These are phyloP conservation scores for Phytophthora meadii DNA, from an alignment of 352 stramenopile genomes.

Conservation along the genomic window DNA sequence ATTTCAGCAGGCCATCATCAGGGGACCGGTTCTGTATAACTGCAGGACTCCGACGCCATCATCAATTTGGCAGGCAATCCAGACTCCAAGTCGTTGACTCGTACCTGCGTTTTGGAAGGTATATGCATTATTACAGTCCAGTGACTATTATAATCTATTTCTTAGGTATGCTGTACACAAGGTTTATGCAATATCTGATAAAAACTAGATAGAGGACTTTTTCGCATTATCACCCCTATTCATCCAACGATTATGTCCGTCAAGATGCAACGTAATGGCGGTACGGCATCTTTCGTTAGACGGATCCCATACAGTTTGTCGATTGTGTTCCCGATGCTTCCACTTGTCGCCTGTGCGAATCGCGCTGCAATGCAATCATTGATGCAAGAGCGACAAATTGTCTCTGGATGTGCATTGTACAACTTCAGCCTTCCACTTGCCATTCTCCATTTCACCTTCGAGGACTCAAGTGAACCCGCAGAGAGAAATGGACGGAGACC, in stretches of 20 bases:
- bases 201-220: no score
- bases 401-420: slow-evolving; percentile 6
- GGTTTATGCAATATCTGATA: no score
- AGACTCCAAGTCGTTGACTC: not conserved
- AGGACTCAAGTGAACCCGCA: slow-evolving; percentile 5
- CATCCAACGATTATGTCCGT: slow-evolving; percentile 1
- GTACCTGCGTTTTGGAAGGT: not conserved
- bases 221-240: not conserved
- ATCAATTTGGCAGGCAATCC: not conserved
- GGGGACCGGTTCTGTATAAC: no score
- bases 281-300: not conserved
- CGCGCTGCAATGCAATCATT: not conserved
- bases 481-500: slow-evolving; percentile 5
- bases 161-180: no score
- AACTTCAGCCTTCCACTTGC: not conserved
- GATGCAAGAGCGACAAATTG: slow-evolving; percentile 7
- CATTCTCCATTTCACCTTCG: slow-evolving; percentile 17
- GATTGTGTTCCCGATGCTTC: not conserved
- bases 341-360: not conserved
- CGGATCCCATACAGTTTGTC: not conserved
- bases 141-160: no score
- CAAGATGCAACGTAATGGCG: not conserved
- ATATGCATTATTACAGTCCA: no score
- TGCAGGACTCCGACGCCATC: not conserved
- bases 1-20: not conserved